Conservation (phyloP, 805 yeast genomes). For the Metschnikowia corniflorae region DNA sequence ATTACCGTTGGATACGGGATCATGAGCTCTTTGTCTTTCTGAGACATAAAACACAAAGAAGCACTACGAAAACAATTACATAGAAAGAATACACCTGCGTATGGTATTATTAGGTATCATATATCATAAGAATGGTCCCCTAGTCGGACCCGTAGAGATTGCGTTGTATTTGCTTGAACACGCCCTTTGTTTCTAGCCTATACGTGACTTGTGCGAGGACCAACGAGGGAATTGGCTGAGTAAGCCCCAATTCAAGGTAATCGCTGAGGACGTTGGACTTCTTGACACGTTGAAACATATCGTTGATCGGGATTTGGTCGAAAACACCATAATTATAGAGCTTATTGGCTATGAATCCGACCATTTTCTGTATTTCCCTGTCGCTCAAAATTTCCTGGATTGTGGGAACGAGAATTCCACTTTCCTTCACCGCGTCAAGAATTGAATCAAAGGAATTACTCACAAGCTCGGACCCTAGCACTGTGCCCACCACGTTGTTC, state of each 20-base stretch:
- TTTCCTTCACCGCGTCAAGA: slow-evolving; percentile 28
- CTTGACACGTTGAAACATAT: slow-evolving; percentile 22
- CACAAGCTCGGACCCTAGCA: slow-evolving; percentile 21
- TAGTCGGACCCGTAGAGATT: slow-evolving; percentile 4
- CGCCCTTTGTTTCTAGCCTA: slow-evolving; percentile 30
- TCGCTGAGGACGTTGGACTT: slow-evolving; percentile 21
- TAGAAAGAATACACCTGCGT: too few relatives aligned
- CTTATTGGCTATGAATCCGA: slow-evolving; percentile 22
- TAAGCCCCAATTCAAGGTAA: slow-evolving; percentile 23
- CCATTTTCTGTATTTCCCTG: slow-evolving; percentile 17
- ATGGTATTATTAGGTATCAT: not conserved
- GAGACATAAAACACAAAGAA: not conserved
- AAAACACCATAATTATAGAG: slow-evolving; percentile 34
- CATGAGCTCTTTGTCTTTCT: slow-evolving; percentile 23
- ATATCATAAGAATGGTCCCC: not conserved
- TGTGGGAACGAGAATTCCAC: slow-evolving; percentile 29
- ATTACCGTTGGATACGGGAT: slow-evolving; percentile 41
- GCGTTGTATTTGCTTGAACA: slow-evolving; percentile 21
- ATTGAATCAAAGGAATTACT: slow-evolving; percentile 21
- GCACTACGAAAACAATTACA: not conserved
- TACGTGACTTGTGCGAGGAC: slow-evolving; percentile 29
- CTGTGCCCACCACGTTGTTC: slow-evolving; percentile 27
- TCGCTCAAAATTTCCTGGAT: slow-evolving; percentile 25
- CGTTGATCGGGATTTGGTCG: slow-evolving; percentile 27
- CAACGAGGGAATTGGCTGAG: slow-evolving; percentile 30